Base-by-base conservation (phyloP, 306 rosid species). In the Vachellia collinsii region DNA sequence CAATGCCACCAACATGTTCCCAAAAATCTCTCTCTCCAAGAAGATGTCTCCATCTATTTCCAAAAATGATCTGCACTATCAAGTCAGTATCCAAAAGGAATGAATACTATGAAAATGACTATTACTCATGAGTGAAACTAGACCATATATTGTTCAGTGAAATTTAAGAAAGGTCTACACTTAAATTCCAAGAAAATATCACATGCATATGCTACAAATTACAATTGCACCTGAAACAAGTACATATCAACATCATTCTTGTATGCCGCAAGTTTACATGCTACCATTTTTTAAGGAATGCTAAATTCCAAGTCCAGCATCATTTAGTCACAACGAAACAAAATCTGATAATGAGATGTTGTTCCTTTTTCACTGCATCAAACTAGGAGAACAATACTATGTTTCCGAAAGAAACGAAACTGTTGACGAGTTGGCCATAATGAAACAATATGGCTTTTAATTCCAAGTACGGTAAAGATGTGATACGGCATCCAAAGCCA, bases 1-100 rank as follows among this genome's bases (percentile, higher is more conserved):
- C 99, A 71, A 95, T 87, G 79, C 99, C 98, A 77, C 99, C 97
- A 42, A 95, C 94, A 85, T 88, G 92, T 81, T 95, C 99, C 99
- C 99, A 93, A 82, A 94, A 93, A 72, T 93, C 98, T 86, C 83
- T 85, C 74, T 95, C 98, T 56, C 99, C 99, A 72, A 87, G 83
- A 82, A 95, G 93, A 87, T 95, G 93, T 79, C 98, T 90, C 98
- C 99, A 95, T 84, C 93, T 91, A 89, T 95, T 95, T 62, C 98
- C 99, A 87, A 95, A 95, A 64, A 95, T 95, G 74, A 93, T 82
- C 98, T 95, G 95, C 84, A 88, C 42, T 80, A 84, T 54, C 87
- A 72, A 74, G 61, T 41, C 77, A 77, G 46, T 83, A 78, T 75
- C 77, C 73, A 70, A 78, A 72, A 82, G n/a, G 47, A 73, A 39